phyloP scores from a whole-genome alignment of 2,329 filamentous ascomycete genomes.

The Huntiella moniliformis region DNA sequence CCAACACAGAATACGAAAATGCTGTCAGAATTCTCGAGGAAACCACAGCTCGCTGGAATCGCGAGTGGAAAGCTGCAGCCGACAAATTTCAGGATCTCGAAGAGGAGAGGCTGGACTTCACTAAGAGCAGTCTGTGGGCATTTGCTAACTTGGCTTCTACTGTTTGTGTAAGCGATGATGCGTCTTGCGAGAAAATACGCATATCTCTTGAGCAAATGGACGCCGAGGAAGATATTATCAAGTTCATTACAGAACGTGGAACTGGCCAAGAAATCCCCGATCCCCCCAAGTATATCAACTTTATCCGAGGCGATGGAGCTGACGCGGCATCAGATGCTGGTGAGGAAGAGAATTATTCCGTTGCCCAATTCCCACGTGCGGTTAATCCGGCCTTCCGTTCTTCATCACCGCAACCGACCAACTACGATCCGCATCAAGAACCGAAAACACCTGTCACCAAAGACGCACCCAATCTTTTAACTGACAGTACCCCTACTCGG shows the following conservation, averaged over 20 bases:
- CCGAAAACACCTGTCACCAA: slow-evolving; percentile 51
- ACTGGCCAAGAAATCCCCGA: slow-evolving; percentile 97
- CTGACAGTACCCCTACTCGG: not conserved
- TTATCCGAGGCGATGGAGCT: slow-evolving; percentile 69
- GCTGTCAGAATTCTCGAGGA: slow-evolving; percentile 89
- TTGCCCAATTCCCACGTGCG: slow-evolving; percentile 85
- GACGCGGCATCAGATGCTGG: slow-evolving; percentile 69
- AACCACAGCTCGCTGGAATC: slow-evolving; percentile 87
- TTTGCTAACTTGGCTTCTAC: slow-evolving; percentile 96
- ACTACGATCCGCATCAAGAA: slow-evolving; percentile 80
- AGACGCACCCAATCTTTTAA: slow-evolving; percentile 1
- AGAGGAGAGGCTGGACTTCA: slow-evolving; percentile 90
- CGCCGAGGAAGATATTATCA: slow-evolving; percentile 81
- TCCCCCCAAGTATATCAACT: slow-evolving; percentile 96
- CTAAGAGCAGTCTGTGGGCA: slow-evolving; percentile 93
- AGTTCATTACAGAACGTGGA: slow-evolving; percentile 73
- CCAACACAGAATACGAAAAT: slow-evolving; percentile 82
- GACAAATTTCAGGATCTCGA: slow-evolving; percentile 99
- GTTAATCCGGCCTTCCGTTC: slow-evolving; percentile 92
- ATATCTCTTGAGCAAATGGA: slow-evolving; percentile 88
- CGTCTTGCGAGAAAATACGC: slow-evolving; percentile 89
- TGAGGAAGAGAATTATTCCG: slow-evolving; percentile 77
- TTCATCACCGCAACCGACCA: slow-evolving; percentile 90
- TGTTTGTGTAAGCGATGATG: slow-evolving; percentile 92
- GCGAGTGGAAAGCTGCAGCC: slow-evolving; percentile 94